Evolutionary conservation across 768 basidiomycete species (phyloP), one percentile per base, ranked within the genome.

Genomic region (Hygrocybe coccinea): DNA sequence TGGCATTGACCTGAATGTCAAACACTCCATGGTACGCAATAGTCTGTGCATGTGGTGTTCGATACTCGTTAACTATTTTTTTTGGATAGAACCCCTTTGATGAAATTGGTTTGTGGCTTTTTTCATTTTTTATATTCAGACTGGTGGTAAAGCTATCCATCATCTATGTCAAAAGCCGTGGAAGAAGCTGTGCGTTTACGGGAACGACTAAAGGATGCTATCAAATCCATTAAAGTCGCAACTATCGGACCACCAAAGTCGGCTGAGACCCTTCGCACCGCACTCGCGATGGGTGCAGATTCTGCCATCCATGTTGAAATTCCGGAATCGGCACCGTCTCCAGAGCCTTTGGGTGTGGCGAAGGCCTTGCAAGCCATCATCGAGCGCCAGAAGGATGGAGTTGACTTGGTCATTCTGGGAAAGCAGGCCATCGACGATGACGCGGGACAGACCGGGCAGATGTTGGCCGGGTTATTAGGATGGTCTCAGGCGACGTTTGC

Each of bases 341-440:
- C 90, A 0, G 97, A 99, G 67, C 97, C 97, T 9, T 84, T 99
- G 44, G 85, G 87, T 2, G 84, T 99, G 36, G 95, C 95, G 41
- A 88, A 91, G 65, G 84, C 90, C 1, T 80, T 99, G 57, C 80
- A 80, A 38, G 87, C 86, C 2, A 62, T 94, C 63, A 86, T 97
- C 52, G 77, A 83, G 50, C 77, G 78, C 34, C 78, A 85, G 67
- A 72, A 77, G 62, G 73, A 75, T 38, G 76, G 74, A 36, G 79
- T 90, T 8, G 95, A 98, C 64, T 62, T 98, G 54, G 89, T 99
- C 37, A 94, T 99, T 53, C 78, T 97, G 73, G 97, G 97, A 2
- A 99, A 99, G 74, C 97, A 99, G 71, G 87, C 95, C 12, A 99
- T 99, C 62, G 97, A 99, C 73, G 95, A 95, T 63, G 97, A 99